Evolutionary conservation across 495 filamentous ascomycete species (phyloP), one percentile per base, ranked within the genome.

Genomic region (Talaromyces stipitatus): DNA sequence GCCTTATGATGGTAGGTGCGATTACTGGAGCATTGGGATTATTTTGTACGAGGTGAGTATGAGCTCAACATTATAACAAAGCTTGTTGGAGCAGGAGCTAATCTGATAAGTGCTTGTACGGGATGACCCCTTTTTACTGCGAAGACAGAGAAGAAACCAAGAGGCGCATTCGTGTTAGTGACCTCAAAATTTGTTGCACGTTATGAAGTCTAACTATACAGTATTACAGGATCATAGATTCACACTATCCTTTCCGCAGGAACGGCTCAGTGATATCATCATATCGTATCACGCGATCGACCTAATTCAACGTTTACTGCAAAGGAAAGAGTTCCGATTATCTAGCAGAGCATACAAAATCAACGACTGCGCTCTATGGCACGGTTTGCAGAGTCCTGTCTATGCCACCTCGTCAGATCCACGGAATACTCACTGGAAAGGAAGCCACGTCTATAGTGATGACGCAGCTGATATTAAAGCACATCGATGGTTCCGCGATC

Each of bases 1-100:
- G 50, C 70, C 78, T 26, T 96, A 97, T 66, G 92, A 97, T 75
- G 92, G 86, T 23, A 76, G 92, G 58, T 96, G 92, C 69, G 92
- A 96, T 72, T 97, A 84, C 89, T 97, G 91, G 92, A 96, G 91
- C 69, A 80, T 96, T 58, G 92, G 90, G 26, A 82, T 96, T 53
- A 96, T 97, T 63, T 67, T 96, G 32, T 97, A 88, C 59, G 92
- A 97, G 72, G 85, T 85, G 59, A 62, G 69, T 64, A 18, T 18
- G 7, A 22, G 26, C 43, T 7, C 8, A 7, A 10, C 22, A 6
- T 28, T 1, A 16, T 20, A 27, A 28, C 22, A 20, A 6, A 54
- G 41, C 5, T 11, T 32, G 7, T 14, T 12, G 11, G 14, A 2
- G 9, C 23, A 23, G 41, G 64, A 23, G 54, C 27, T 36, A 22